Percentiles rank a stretch among this genome's conserved stretches.
Conservation (phyloP, 2,329 filamentous ascomycete genomes). For the Tolypocladium sp. region DNA sequence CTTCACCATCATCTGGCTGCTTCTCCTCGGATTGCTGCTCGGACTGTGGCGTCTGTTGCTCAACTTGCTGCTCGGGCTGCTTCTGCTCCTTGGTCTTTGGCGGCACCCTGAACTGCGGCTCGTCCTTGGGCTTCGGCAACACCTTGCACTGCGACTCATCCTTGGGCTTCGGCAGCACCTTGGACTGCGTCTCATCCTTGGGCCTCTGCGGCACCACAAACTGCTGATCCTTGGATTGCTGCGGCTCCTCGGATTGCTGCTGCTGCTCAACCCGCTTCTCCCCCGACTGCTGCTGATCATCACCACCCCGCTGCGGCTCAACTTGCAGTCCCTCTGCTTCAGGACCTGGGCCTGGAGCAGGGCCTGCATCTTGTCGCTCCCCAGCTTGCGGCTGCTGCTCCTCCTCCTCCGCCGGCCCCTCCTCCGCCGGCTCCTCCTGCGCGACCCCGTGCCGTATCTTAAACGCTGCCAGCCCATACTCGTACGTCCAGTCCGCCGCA, state of each 20-base stretch:
- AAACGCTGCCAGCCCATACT: conserved; percentile 14
- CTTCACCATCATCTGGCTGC: neutral
- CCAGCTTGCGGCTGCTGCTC: neutral
- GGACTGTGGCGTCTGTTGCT: neutral
- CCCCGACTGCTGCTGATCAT: neutral
- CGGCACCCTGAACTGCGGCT: neutral
- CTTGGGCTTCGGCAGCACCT: too few relatives aligned
- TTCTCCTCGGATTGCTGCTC: neutral
- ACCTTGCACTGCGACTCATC: too few relatives aligned
- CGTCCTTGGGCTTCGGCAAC: neutral
- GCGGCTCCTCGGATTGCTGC: neutral
- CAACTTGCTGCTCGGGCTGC: neutral
- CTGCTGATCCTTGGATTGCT: neutral
- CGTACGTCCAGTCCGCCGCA: conserved; percentile 15
- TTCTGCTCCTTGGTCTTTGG: neutral
- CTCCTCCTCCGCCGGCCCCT: neutral
- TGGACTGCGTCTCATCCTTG: too few relatives aligned
- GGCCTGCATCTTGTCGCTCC: neutral
- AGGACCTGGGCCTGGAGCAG: neutral
- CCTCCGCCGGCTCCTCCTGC: neutral
- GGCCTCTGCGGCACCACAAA: neutral
- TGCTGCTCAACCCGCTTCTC: too few relatives aligned
- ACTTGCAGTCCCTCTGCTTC: neutral
- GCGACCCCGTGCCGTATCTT: conserved; percentile 5
- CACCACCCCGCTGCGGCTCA: too few relatives aligned